Conservation (phyloP, 2,329 filamentous ascomycete species). For the Ceratocystis ficicola region DNA sequence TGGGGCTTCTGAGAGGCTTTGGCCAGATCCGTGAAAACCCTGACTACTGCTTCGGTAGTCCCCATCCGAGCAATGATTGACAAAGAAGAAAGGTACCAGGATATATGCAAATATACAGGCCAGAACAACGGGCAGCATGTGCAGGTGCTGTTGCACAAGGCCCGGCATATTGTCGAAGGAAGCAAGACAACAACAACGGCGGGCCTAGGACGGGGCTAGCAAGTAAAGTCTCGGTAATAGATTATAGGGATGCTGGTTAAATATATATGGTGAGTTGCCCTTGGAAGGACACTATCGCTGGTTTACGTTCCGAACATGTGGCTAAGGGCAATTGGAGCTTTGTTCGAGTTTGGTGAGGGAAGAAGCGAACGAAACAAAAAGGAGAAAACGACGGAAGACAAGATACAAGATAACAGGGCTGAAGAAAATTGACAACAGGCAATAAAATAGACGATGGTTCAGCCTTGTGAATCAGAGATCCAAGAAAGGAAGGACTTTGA, state of each 20-base stretch:
- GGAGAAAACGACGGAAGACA: background rate
- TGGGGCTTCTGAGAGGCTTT: background rate
- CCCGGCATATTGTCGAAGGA: background rate
- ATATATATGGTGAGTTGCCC: background rate
- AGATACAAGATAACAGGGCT: background rate
- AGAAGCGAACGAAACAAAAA: background rate
- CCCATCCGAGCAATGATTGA: background rate
- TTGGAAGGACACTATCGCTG: background rate
- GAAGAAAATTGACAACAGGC: too few species aligned
- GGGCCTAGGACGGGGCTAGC: too few species aligned
- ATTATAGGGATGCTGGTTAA: background rate
- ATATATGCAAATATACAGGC: constrained; percentile 16
- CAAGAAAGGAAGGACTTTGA: background rate
- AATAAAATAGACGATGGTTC: too few species aligned
- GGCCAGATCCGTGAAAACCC: background rate
- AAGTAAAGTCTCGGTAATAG: background rate
- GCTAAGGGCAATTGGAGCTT: background rate
- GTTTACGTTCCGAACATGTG: constrained; percentile 7
- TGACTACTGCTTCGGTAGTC: background rate
- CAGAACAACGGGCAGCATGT: constrained; percentile 13
- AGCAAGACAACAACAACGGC: background rate
- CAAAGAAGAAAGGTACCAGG: constrained; percentile 15
- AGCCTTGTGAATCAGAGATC: background rate
- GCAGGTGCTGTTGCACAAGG: constrained; percentile 14
- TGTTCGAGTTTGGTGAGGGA: background rate